Conservation (phyloP, 495 filamentous ascomycete genomes). For the Xylaria telfairii region DNA sequence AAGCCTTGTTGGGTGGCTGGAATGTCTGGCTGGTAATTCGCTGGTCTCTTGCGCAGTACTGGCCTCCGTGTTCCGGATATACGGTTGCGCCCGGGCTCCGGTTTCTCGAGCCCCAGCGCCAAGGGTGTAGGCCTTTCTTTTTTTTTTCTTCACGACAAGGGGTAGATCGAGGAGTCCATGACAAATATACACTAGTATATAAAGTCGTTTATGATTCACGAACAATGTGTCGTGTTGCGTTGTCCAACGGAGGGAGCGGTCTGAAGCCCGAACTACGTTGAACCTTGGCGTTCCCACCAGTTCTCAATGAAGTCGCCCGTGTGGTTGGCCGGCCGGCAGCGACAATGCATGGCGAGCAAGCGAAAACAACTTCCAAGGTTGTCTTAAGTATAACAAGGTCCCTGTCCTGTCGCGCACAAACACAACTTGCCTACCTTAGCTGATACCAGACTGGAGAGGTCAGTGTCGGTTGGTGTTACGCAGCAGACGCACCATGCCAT, state of each 20-base stretch:
- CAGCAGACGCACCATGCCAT: neutral
- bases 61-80: neutral
- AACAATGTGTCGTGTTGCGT: neutral
- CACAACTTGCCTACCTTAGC: too few species aligned
- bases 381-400: neutral
- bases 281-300: conserved; percentile 2
- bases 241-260: neutral
- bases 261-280: conserved; percentile 5
- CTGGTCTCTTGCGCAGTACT: neutral
- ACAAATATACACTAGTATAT: neutral
- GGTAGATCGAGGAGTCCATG: neutral
- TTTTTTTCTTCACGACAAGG: too few species aligned
- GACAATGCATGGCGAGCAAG: neutral
- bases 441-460: too few species aligned
- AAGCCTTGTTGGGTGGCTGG: conserved; percentile 1
- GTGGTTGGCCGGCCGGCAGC: conserved; percentile 2
- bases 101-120: neutral
- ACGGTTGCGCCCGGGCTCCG: neutral
- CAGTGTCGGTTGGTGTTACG: neutral
- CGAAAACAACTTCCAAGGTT: neutral
- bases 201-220: neutral
- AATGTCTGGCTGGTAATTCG: neutral
- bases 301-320: neutral
- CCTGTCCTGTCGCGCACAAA: too few species aligned
- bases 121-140: too few species aligned